Conservation (phyloP, 352 stramenopile species). For the Nothophytophthora sp. region DNA sequence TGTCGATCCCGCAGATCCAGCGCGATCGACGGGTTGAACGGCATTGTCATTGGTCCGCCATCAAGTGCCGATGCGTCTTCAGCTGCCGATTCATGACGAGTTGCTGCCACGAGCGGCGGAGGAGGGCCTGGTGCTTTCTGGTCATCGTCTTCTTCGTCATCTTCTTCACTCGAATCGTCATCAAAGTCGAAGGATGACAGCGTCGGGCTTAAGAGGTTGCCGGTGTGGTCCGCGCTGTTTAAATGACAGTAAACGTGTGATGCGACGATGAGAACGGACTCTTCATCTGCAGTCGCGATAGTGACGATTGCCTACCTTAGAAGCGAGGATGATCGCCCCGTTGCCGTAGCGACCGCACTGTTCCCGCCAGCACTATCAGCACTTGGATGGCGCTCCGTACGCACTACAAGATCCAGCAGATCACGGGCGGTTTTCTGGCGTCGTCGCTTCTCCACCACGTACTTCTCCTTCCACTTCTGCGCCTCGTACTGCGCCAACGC, state of each 20-base stretch:
- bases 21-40: constrained; percentile 14
- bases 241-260: too few species aligned
- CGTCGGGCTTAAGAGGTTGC: constrained; percentile 74
- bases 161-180: constrained; percentile 58
- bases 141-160: constrained; percentile 9
- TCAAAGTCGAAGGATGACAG: constrained; percentile 89
- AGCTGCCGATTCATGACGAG: constrained; percentile 15
- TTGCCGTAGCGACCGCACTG: background rate
- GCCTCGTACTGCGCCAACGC: constrained; percentile 68
- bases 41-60: background rate
- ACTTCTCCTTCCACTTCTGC: constrained; percentile 83
- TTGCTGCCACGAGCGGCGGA: constrained; percentile 12
- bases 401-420: constrained; percentile 64
- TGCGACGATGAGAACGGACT: too few species aligned
- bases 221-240: constrained; percentile 48
- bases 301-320: constrained; percentile 51
- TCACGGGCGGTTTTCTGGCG: constrained; percentile 65
- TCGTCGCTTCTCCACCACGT: constrained; percentile 62
- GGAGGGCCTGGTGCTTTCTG: constrained; percentile 1
- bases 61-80: constrained; percentile 5
- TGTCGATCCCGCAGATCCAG: constrained; percentile 32
- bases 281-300: too few species aligned
- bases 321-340: constrained; percentile 39
- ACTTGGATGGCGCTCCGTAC: constrained; percentile 27
- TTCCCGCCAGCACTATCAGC: constrained; percentile 4